Conservation (phyloP, 75 land plant genomes). For the Selaginella tamariscina region DNA sequence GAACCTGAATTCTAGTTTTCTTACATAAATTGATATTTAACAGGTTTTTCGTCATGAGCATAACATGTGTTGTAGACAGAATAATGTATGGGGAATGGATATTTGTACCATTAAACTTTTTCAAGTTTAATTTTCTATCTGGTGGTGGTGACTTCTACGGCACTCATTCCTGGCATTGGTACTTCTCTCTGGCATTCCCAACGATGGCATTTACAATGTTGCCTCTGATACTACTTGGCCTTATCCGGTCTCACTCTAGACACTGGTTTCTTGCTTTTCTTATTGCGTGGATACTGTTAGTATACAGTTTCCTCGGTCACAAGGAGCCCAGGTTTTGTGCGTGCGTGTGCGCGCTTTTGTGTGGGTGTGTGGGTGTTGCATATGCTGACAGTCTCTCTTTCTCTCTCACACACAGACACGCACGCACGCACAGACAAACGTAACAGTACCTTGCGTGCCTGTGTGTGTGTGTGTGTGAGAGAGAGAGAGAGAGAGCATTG, state of each 20-base stretch:
- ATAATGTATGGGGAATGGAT: slow-evolving; percentile 84
- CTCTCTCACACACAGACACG: no score
- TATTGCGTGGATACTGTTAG: slow-evolving; percentile 73
- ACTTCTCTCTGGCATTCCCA: slow-evolving; percentile 84
- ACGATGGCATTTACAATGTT: slow-evolving; percentile 62
- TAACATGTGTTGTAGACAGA: slow-evolving; percentile 47
- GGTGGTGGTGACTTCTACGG: slow-evolving; percentile 96
- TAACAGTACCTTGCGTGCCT: no score
- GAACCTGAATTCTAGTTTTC: no score
- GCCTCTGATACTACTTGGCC: slow-evolving; percentile 57
- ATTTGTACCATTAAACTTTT: slow-evolving; percentile 71
- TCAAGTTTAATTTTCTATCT: slow-evolving; percentile 81
- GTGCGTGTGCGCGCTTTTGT: background rate
- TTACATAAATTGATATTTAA: background rate
- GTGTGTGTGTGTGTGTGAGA: no score
- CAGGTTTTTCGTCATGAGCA: slow-evolving; percentile 41
- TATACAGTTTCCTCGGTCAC: slow-evolving; percentile 84
- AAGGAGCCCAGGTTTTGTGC: slow-evolving; percentile 85
- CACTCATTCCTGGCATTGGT: slow-evolving; percentile 95
- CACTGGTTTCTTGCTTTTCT: slow-evolving; percentile 63
- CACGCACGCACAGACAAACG: no score
- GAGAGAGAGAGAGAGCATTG: no score
- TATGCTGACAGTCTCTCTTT: no score
- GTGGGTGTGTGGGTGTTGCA: no score
- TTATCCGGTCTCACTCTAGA: slow-evolving; percentile 43